Percentiles rank a stretch among this genome's conserved stretches.
These are phyloP conservation scores for Cornus florida DNA, from an alignment of 148 eudicot genomes.

Conservation along the genomic window DNA sequence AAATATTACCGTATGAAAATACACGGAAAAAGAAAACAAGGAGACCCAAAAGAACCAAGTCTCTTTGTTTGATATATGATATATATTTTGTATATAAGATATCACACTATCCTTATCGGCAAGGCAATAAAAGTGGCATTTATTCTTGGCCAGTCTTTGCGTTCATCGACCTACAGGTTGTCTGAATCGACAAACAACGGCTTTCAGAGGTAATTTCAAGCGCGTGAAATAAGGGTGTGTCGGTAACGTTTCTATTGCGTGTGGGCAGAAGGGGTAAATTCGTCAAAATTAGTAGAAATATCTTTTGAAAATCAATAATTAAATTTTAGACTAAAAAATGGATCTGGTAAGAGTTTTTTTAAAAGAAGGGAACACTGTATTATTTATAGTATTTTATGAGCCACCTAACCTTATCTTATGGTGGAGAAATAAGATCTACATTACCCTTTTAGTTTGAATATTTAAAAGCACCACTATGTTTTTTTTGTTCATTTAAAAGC, in stretches of 20 bases:
- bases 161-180: conserved; percentile 18
- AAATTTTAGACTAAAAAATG: not conserved
- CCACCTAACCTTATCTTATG: too few species aligned
- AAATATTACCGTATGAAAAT: not conserved
- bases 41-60: not conserved
- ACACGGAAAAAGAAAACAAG: not conserved
- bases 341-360: not conserved
- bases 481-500: too few species aligned
- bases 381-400: too few species aligned
- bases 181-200: not conserved
- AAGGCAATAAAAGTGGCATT: conserved; percentile 18
- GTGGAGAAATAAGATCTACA: too few species aligned
- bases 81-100: not conserved
- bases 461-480: too few species aligned
- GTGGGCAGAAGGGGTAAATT: not conserved
- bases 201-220: not conserved
- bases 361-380: too few species aligned
- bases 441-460: too few species aligned
- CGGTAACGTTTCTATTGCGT: not conserved
- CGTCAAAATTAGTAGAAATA: not conserved
- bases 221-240: not conserved
- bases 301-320: not conserved
- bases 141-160: conserved; percentile 15
- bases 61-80: not conserved
- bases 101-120: not conserved